Evolutionary conservation across 441 rosid genomes (phyloP).

Genomic region (Arabidopsis lyrata): DNA sequence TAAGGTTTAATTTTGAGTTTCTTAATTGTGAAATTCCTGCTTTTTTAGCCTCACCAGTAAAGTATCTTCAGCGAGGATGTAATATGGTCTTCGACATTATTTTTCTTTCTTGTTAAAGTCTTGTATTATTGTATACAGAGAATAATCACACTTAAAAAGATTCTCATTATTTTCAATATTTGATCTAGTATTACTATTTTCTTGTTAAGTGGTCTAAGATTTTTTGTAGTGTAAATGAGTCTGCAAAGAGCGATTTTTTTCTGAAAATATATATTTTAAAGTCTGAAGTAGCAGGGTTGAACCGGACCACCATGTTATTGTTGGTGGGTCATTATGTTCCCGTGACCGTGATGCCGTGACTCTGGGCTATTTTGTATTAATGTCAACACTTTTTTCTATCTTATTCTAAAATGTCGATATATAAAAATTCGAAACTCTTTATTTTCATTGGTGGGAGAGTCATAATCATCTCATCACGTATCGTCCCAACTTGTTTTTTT

Average conservation of each 20-base stretch:
- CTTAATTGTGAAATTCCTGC: too few relatives aligned
- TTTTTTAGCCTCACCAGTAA: too few relatives aligned
- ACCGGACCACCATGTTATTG: neutral
- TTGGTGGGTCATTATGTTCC: slow-evolving; percentile 35
- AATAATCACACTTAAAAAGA: neutral
- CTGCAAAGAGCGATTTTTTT: too few relatives aligned
- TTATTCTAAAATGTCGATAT: neutral
- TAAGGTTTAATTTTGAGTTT: too few relatives aligned
- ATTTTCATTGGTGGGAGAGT: slow-evolving; percentile 38
- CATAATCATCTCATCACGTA: slow-evolving; percentile 25
- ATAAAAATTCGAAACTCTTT: slow-evolving; percentile 3
- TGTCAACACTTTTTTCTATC: slow-evolving; percentile 9
- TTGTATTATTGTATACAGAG: neutral
- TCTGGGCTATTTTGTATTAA: slow-evolving; percentile 22
- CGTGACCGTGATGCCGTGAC: slow-evolving; percentile 24
- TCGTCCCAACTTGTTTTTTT: slow-evolving; percentile 36
- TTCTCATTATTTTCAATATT: neutral
- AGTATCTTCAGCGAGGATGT: too few relatives aligned
- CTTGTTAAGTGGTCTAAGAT: neutral
- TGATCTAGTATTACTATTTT: slow-evolving; percentile 8
- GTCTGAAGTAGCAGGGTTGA: too few relatives aligned
- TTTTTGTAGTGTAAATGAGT: neutral
- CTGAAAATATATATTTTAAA: too few relatives aligned
- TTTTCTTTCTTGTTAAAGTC: too few relatives aligned
- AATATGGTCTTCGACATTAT: too few relatives aligned